These are phyloP conservation scores for Entophlyctis luteolus DNA, from an alignment of 192 early-diverging fungal species.

Conservation along the genomic window DNA sequence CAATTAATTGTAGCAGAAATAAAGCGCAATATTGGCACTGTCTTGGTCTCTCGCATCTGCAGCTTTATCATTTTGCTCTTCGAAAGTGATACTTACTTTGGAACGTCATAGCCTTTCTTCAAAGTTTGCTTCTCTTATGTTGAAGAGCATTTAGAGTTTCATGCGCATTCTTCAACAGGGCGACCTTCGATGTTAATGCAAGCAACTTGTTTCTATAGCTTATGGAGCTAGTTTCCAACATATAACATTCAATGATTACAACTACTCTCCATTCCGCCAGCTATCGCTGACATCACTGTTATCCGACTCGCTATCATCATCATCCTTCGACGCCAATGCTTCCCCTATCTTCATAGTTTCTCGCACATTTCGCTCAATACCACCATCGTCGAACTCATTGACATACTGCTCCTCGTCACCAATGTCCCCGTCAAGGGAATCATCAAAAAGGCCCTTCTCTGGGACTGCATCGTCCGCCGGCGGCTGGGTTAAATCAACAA, in stretches of 20 bases:
- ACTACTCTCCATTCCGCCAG: constrained; percentile 1
- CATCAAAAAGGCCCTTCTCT: constrained; percentile 14
- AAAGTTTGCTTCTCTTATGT: too few species aligned
- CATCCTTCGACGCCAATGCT: not conserved
- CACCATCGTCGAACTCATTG: constrained; percentile 16
- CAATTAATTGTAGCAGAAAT: too few species aligned
- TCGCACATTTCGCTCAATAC: constrained; percentile 2
- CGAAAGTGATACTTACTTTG: too few species aligned
- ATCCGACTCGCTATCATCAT: not conserved
- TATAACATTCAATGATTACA: not conserved
- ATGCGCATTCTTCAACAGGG: too few species aligned
- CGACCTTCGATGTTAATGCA: too few species aligned
- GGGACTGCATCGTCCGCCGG: constrained; percentile 2
- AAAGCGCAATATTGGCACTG: too few species aligned
- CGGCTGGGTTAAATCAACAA: constrained; percentile 15
- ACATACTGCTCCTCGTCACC: not conserved
- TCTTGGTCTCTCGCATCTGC: too few species aligned
- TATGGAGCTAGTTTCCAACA: too few species aligned
- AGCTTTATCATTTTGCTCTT: too few species aligned
- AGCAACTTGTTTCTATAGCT: too few species aligned
- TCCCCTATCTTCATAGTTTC: not conserved
- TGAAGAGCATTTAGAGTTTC: too few species aligned
- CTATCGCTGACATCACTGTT: constrained; percentile 4
- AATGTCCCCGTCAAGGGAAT: not conserved
- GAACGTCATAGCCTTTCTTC: too few species aligned